Percentiles rank a stretch among this genome's conserved stretches.
Evolutionary conservation across 345 rosid genomes (phyloP).

Genomic region (Turritis glabra): DNA sequence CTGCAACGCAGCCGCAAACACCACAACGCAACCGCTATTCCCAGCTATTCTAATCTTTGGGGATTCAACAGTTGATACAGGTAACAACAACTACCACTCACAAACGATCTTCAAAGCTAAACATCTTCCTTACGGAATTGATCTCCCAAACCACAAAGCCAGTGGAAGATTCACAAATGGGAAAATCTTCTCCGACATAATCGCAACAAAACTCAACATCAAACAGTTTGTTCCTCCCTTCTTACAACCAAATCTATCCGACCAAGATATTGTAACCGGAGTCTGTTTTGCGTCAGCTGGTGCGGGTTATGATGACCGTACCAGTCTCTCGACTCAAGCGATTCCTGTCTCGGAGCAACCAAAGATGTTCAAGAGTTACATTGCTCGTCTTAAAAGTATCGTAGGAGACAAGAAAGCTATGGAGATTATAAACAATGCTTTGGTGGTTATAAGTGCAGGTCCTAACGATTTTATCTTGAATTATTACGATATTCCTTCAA

Average conservation of each 20-base stretch:
- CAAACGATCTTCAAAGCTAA: not conserved
- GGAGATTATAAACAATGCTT: not conserved
- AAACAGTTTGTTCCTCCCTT: not conserved
- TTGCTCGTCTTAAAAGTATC: not conserved
- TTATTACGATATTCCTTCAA: not conserved
- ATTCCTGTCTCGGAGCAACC: not conserved
- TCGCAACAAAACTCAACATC: not conserved
- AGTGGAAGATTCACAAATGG: not conserved
- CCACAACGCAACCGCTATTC: not conserved
- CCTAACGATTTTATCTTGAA: not conserved
- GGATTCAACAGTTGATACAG: not conserved
- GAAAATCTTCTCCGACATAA: not conserved
- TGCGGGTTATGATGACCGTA: not conserved
- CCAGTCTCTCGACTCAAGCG: not conserved
- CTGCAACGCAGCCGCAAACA: not conserved
- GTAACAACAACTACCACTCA: not conserved
- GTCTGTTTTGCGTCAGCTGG: not conserved
- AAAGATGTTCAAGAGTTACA: not conserved
- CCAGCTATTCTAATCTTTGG: not conserved
- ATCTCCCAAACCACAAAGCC: not conserved
- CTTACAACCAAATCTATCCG: not conserved
- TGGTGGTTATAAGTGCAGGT: not conserved
- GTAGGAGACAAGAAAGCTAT: conserved; percentile 10
- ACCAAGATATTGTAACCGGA: conserved; percentile 3
- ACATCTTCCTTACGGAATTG: not conserved